These are phyloP conservation scores for Macadamia integrifolia DNA, from an alignment of 164 flowering plant species.

Conservation along the genomic window DNA sequence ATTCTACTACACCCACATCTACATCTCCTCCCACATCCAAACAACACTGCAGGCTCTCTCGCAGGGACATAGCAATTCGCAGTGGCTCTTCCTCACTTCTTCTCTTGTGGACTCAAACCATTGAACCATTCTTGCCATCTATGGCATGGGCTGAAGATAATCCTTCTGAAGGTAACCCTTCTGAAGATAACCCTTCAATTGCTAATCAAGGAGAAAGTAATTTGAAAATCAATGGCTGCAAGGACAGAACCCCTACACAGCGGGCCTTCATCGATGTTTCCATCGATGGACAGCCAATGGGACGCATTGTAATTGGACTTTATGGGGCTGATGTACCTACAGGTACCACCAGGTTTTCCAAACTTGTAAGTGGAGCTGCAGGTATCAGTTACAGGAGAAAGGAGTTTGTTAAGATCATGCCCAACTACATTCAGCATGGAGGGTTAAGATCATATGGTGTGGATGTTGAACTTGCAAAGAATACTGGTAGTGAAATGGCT, in stretches of 20 bases:
- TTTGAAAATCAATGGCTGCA: constrained; percentile 18
- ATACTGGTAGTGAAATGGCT: constrained; percentile 39
- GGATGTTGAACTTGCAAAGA: constrained; percentile 65
- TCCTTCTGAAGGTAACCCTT: not conserved
- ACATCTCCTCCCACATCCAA: constrained; percentile 11
- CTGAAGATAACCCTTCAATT: too few relatives aligned
- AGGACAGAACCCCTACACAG: constrained; percentile 27
- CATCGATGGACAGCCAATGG: constrained; percentile 65
- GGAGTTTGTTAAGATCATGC: constrained; percentile 82
- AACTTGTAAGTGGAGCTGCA: constrained; percentile 60
- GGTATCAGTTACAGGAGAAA: constrained; percentile 85
- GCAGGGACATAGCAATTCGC: constrained; percentile 41
- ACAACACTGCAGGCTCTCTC: constrained; percentile 35
- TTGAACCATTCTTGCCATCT: constrained; percentile 24
- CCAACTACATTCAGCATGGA: constrained; percentile 80
- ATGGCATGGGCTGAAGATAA: constrained; percentile 42
- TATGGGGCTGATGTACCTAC: constrained; percentile 41
- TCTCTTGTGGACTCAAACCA: constrained; percentile 26
- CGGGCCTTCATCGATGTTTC: constrained; percentile 73
- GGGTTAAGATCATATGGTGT: constrained; percentile 86
- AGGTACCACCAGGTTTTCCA: constrained; percentile 56
- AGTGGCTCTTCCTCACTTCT: constrained; percentile 41
- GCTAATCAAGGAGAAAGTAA: constrained; percentile 6
- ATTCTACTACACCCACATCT: constrained; percentile 10
- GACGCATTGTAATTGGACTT: constrained; percentile 59